Evolutionary conservation across 176 grass and related monocot species (phyloP), one percentile per base, ranked within the genome.

Genomic region (Musa beccarii): DNA sequence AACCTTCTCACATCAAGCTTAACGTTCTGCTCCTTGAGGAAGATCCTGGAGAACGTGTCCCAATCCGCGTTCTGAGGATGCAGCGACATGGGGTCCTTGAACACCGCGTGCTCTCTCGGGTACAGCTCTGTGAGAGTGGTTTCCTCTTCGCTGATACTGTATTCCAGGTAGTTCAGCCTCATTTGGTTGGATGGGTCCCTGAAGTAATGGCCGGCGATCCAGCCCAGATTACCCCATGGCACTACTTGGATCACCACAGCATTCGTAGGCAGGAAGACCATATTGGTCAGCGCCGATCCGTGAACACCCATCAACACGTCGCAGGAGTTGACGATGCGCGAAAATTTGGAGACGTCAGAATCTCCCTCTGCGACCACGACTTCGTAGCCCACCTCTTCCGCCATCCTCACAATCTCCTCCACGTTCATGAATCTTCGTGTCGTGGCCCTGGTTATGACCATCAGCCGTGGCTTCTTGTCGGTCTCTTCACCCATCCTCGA

Each of bases 61-160:
- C 34, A 43, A 6, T 43, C 34, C 4, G 34, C 34, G 34, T 43
- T 43, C 34, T 43, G 34, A 43, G 34, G 34, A 43, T 72, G 69
- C 0, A 72, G 52, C 50, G 69, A 52, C 69, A 4, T 24, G 2
- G 51, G 50, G 17, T 72, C 69, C 20, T 9, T 72, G 20, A 72
- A 53, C 69, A 72, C 69, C 49, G 69, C 50, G 34, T 72, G 50
- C 9, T 72, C 69, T 51, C 51, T 72, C 19, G 34, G 2, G 51
- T 72, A 72, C 69, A 72, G n/a, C 51, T 72, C 69, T 9, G 50
- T 53, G 17, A 72, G 69, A 10, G 51, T 74, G 72, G 21, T 74
- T 22, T 74, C 72, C 51, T 59, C 72, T 0, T 2, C 72, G 13
- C 23, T 11, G 52, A 74, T 74, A 5, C 14, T 56, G 23, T 74